Percentiles rank a stretch among this genome's conserved stretches.
These are phyloP conservation scores for Starmerella sp. DNA, from an alignment of 805 yeast genomes.

Conservation along the genomic window DNA sequence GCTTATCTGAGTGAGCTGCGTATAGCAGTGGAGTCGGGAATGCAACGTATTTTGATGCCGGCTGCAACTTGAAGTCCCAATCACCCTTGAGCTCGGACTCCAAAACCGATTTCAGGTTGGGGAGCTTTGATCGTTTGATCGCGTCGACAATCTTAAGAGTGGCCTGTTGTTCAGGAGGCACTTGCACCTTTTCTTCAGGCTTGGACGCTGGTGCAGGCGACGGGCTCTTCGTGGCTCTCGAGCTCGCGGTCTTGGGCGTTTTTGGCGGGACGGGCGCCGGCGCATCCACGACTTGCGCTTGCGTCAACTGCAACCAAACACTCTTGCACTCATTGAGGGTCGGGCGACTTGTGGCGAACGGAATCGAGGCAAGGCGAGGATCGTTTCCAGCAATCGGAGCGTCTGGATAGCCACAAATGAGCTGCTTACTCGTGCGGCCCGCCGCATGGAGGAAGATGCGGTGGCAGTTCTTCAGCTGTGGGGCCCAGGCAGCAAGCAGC, in stretches of 20 bases:
- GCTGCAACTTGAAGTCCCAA: slow-evolving; percentile 45
- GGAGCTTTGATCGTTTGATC: slow-evolving; percentile 65
- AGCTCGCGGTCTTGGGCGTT: slow-evolving; percentile 26
- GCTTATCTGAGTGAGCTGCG: slow-evolving; percentile 57
- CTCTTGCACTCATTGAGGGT: slow-evolving; percentile 67
- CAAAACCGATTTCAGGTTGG: slow-evolving; percentile 54
- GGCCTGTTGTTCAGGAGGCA: slow-evolving; percentile 34
- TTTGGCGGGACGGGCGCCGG: slow-evolving; percentile 31
- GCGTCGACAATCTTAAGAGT: slow-evolving; percentile 48
- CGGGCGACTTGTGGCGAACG: slow-evolving; percentile 84
- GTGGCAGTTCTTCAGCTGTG: slow-evolving; percentile 44
- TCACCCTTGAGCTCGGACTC: slow-evolving; percentile 42
- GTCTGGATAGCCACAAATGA: slow-evolving; percentile 51
- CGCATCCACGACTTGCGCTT: slow-evolving; percentile 41
- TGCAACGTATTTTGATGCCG: slow-evolving; percentile 39
- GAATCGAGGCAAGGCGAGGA: slow-evolving; percentile 54
- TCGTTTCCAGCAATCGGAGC: slow-evolving; percentile 49
- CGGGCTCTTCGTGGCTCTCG: slow-evolving; percentile 5
- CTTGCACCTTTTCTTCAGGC: slow-evolving; percentile 13
- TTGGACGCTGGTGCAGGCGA: slow-evolving; percentile 17
- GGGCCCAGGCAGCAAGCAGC: slow-evolving; percentile 54
- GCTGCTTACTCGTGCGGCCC: slow-evolving; percentile 54
- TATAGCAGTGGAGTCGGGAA: slow-evolving; percentile 71
- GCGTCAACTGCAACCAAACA: slow-evolving; percentile 72
- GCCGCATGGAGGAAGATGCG: slow-evolving; percentile 71